Percentiles rank a stretch among this genome's conserved stretches.
Evolutionary conservation across 169 alveolate genomes (phyloP).

Genomic region (Amoebophrya sp.): DNA sequence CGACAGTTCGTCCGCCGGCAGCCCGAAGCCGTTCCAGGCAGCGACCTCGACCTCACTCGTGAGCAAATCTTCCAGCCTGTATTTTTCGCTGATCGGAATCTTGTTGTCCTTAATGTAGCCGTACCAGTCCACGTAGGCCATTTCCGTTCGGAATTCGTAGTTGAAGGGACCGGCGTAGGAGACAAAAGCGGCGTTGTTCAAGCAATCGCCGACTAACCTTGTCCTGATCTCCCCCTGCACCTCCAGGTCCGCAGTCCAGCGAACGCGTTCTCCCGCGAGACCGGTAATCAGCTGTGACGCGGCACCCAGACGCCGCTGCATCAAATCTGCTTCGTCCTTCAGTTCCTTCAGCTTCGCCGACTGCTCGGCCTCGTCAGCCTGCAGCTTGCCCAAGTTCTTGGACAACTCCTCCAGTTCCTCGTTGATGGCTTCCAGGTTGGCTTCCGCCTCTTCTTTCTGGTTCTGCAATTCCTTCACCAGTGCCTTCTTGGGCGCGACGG

Average conservation of each 20-base stretch:
- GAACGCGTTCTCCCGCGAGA: conserved; percentile 63
- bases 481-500: conserved; percentile 78
- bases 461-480: conserved; percentile 73
- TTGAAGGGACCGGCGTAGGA: conserved; percentile 86
- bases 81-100: conserved; percentile 67
- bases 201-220: conserved; percentile 81
- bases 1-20: conserved; percentile 86
- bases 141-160: conserved; percentile 69
- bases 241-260: conserved; percentile 79
- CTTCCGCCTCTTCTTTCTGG: conserved; percentile 71
- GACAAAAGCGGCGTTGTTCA: conserved; percentile 77
- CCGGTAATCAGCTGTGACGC: conserved; percentile 84
- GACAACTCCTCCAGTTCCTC: conserved; percentile 64
- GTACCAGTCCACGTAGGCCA: conserved; percentile 82
- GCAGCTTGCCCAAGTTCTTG: conserved; percentile 64
- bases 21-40: conserved; percentile 84
- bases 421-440: conserved; percentile 69
- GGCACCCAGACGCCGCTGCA: conserved; percentile 74
- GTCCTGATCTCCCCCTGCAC: conserved; percentile 61
- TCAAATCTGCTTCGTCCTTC: conserved; percentile 66
- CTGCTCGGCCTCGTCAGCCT: conserved; percentile 68
- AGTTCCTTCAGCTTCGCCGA: conserved; percentile 73
- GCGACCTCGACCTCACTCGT: conserved; percentile 76
- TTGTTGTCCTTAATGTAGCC: conserved; percentile 58
- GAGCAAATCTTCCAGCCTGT: conserved; percentile 72